These are phyloP conservation scores for Sporormia fimetaria DNA, from an alignment of 495 filamentous ascomycete species.

Conservation along the genomic window DNA sequence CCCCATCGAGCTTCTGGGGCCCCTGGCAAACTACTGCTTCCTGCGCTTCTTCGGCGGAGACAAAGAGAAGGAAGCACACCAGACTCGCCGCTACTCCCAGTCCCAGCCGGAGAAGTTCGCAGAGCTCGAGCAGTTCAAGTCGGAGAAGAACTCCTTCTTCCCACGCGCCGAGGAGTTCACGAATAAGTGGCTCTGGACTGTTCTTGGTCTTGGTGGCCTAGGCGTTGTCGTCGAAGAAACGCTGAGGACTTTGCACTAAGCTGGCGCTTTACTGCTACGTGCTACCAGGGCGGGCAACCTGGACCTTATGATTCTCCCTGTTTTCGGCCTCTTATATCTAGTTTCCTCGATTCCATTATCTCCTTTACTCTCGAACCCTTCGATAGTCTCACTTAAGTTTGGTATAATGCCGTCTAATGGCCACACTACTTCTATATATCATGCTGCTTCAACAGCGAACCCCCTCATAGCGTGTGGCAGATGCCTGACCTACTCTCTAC, in stretches of 20 bases:
- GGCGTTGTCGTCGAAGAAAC: slow-evolving; percentile 19
- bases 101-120: slow-evolving; percentile 39
- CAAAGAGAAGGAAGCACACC: slow-evolving; percentile 41
- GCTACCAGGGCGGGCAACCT: too few species aligned
- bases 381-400: too few species aligned
- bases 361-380: too few species aligned
- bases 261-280: too few species aligned
- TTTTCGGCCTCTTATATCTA: too few species aligned
- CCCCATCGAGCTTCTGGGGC: slow-evolving; percentile 43
- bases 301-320: too few species aligned
- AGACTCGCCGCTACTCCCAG: slow-evolving; percentile 39
- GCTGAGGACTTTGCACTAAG: slow-evolving; percentile 18
- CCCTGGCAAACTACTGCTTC: slow-evolving; percentile 46
- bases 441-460: too few species aligned
- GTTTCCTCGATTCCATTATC: too few species aligned
- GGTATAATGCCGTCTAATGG: too few species aligned
- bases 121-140: slow-evolving; percentile 39
- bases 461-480: too few species aligned
- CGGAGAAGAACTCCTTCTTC: slow-evolving; percentile 46
- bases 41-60: slow-evolving; percentile 45
- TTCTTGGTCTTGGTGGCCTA: slow-evolving; percentile 36
- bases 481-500: too few species aligned
- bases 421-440: too few species aligned
- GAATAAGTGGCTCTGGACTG: slow-evolving; percentile 46
- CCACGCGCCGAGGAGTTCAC: slow-evolving; percentile 36